Base-by-base conservation (phyloP, 2,329 filamentous ascomycete species). In the Clarireedia paspali region DNA sequence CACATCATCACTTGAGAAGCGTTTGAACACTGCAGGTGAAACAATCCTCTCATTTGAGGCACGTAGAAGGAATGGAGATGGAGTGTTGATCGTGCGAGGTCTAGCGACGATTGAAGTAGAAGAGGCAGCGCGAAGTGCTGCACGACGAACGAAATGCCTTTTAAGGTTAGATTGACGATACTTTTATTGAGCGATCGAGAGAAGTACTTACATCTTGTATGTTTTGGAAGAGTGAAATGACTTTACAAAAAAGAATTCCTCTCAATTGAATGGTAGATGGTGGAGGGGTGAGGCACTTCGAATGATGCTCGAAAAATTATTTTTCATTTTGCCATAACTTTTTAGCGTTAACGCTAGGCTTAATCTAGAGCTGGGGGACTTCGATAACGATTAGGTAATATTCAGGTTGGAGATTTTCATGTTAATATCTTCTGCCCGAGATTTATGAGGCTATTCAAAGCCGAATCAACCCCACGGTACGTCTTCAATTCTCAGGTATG, bases 51-150 rank as follows among this genome's bases (percentile, higher is more conserved):
- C 72, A 68, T 60, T 67, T 67, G 61, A 74, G 63, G 59, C 53
- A 47, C 62, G 65, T 51, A 70, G 58, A 26, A 67, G 56, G 42
- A 70, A 67, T 34, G 70, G 70, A 52, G 69, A 68, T 54, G 71
- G 57, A 4, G 71, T 68, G 48, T 70, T 67, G 58, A 75, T 69
- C 52, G 70, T 70, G 50, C 71, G 70, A 56, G 70, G 70, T 62
- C 71, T 75, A 40, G 71, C 70, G 58, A 75, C 62, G 61, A 73
- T 67, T 47, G 74, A 72, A 59, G 70, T 64, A 36, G 76, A 72
- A 30, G 44, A 55, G 57, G 80, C 75, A 49, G 80, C 75, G 66
- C 80, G 78, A 66, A 76, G 72, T 63, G 81, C 79, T 62, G 77
- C 73, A 65, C 79, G 80, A 59, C 81, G 80, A 63, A 86, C 62